Conservation (phyloP, 768 basidiomycete species). For the Trametes cubensis region DNA sequence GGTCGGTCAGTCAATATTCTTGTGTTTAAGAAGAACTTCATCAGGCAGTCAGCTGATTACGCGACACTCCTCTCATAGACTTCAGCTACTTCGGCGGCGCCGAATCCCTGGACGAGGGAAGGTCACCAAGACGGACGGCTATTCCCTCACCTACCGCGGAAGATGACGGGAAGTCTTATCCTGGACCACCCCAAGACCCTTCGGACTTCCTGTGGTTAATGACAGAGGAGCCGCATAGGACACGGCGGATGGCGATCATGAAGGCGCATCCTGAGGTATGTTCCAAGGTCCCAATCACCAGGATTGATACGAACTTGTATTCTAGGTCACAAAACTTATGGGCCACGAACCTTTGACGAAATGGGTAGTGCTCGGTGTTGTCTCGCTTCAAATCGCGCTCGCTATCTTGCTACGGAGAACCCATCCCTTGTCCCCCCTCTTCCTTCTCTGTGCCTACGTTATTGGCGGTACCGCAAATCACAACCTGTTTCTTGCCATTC, state of each 20-base stretch:
- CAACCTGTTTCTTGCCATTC: slow-evolving; percentile 96
- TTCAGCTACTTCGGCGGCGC: slow-evolving; percentile 85
- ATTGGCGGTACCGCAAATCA: slow-evolving; percentile 97
- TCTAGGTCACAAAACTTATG: slow-evolving; percentile 93
- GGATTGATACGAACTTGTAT: not conserved
- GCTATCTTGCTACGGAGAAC: slow-evolving; percentile 71
- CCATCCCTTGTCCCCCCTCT: slow-evolving; percentile 67
- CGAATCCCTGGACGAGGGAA: slow-evolving; percentile 66
- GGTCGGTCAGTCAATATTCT: not conserved
- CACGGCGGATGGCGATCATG: slow-evolving; percentile 84
- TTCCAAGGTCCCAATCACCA: slow-evolving; percentile 1
- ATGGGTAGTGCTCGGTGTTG: slow-evolving; percentile 84
- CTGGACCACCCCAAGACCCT: slow-evolving; percentile 70
- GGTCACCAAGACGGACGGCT: slow-evolving; percentile 39
- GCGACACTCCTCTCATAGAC: slow-evolving; percentile 43
- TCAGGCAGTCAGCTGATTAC: not conserved
- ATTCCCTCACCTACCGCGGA: slow-evolving; percentile 53
- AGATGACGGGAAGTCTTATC: slow-evolving; percentile 45
- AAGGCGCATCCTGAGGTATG: slow-evolving; percentile 91
- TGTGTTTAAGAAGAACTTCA: no score
- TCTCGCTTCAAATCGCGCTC: slow-evolving; percentile 68
- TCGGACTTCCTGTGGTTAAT: slow-evolving; percentile 94
- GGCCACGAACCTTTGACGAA: slow-evolving; percentile 92
- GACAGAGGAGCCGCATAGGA: slow-evolving; percentile 97
- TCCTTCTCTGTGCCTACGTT: slow-evolving; percentile 77